Conservation (phyloP, 495 filamentous ascomycete genomes). For the Lophiotrema nucula region DNA sequence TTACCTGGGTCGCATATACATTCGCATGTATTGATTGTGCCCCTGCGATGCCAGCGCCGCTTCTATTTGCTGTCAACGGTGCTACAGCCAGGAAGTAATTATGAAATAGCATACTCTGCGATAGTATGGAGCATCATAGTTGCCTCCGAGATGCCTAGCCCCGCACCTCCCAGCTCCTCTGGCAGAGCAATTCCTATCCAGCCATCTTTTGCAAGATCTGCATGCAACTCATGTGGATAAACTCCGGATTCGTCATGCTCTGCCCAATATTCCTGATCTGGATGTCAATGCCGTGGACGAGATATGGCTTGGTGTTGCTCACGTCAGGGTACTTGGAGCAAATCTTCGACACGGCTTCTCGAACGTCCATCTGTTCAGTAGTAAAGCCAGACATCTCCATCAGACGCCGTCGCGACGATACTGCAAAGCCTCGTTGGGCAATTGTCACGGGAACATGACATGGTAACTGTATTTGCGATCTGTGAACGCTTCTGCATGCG, state of each 20-base stretch:
- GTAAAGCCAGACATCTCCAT: conserved; percentile 75
- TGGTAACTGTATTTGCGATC: not conserved
- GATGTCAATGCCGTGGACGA: not conserved
- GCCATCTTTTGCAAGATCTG: conserved; percentile 72
- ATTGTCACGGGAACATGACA: too few species aligned
- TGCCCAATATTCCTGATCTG: conserved; percentile 64
- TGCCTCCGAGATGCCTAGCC: conserved; percentile 76
- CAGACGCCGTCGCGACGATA: conserved; percentile 44
- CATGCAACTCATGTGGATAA: conserved; percentile 72
- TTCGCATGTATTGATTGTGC: conserved; percentile 75
- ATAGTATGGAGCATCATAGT: conserved; percentile 87
- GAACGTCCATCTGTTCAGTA: conserved; percentile 67
- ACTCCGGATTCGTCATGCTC: conserved; percentile 63
- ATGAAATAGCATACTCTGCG: conserved; percentile 55
- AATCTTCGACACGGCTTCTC: conserved; percentile 66
- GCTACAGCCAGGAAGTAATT: not conserved
- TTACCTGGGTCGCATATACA: conserved; percentile 69
- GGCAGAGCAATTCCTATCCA: conserved; percentile 81
- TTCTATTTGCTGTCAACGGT: conserved; percentile 35
- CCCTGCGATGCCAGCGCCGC: conserved; percentile 74
- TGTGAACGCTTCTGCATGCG: too few species aligned
- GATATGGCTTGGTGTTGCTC: not conserved
- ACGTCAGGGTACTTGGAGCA: conserved; percentile 55
- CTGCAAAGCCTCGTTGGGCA: conserved; percentile 38
- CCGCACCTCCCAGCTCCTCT: conserved; percentile 67